These are phyloP conservation scores for Tremella mesenterica DNA, from an alignment of 768 basidiomycete genomes.

Conservation along the genomic window DNA sequence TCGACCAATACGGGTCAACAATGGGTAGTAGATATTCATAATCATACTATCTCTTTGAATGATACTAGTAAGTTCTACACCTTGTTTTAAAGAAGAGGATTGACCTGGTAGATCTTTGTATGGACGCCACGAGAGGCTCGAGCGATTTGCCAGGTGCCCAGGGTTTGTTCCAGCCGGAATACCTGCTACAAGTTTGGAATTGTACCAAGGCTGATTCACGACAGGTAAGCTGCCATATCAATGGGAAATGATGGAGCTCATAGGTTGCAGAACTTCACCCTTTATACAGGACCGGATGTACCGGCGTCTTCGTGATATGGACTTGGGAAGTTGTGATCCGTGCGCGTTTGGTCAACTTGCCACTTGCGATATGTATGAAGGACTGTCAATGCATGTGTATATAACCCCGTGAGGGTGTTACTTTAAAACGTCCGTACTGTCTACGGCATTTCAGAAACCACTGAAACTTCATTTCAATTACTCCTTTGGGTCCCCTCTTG, in stretches of 20 bases:
- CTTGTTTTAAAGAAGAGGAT: background rate
- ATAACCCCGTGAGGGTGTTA: too few species aligned
- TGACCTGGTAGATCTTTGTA: background rate
- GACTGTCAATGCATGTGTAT: too few species aligned
- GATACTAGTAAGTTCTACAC: background rate
- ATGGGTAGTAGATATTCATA: background rate
- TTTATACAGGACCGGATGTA: background rate
- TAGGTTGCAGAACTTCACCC: background rate
- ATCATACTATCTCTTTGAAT: background rate
- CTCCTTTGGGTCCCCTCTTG: too few species aligned
- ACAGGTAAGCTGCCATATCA: background rate
- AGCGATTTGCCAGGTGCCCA: background rate
- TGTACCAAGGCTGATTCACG: background rate
- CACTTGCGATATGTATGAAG: too few species aligned
- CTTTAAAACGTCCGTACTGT: too few species aligned
- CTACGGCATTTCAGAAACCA: too few species aligned
- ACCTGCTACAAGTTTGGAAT: background rate
- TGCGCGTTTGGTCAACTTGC: too few species aligned
- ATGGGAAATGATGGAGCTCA: background rate
- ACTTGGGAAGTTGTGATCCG: too few species aligned
- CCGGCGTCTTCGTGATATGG: too few species aligned
- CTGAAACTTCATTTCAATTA: too few species aligned
- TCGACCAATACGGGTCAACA: background rate
- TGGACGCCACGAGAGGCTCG: background rate
- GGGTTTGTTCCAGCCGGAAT: background rate